Percentiles rank a stretch among this genome's conserved stretches.
These are phyloP conservation scores for Aurifilum marmelostoma DNA, from an alignment of 2,329 filamentous ascomycete genomes.

Conservation along the genomic window DNA sequence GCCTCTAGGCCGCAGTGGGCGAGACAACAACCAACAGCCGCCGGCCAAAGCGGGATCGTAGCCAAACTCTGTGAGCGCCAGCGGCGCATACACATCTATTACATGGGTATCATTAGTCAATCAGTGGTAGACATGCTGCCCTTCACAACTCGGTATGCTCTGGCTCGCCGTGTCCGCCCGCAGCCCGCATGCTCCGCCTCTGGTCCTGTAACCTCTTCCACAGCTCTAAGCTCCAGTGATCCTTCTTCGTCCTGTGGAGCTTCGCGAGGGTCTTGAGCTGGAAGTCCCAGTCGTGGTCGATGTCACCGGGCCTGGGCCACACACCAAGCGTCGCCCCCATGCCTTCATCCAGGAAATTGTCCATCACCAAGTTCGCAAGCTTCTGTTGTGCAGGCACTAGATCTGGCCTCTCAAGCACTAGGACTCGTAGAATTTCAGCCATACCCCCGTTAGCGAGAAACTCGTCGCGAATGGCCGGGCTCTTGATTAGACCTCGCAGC, in stretches of 20 bases:
- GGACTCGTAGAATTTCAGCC: conserved; percentile 55
- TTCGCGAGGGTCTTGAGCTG: conserved; percentile 48
- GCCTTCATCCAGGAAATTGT: conserved; percentile 68
- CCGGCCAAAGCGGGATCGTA: not conserved
- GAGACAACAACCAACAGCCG: not conserved
- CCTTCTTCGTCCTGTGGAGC: conserved; percentile 41
- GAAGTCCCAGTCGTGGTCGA: conserved; percentile 61
- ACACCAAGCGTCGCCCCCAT: conserved; percentile 62
- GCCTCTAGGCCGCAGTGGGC: not conserved
- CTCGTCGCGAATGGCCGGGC: conserved; percentile 53
- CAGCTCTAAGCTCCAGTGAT: conserved; percentile 53
- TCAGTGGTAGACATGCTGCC: not conserved
- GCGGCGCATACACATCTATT: not conserved
- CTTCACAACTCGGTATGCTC: conserved; percentile 22
- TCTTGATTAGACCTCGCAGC: conserved; percentile 61
- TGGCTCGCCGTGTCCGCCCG: not conserved
- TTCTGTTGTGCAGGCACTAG: conserved; percentile 57
- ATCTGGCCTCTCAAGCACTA: conserved; percentile 50
- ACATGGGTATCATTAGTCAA: conserved; percentile 12
- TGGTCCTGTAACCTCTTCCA: conserved; percentile 41
- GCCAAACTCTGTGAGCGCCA: not conserved
- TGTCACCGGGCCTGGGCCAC: conserved; percentile 51
- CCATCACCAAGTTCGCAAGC: conserved; percentile 61
- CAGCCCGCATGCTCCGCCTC: conserved; percentile 22
- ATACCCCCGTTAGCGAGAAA: conserved; percentile 61